Evolutionary conservation across 2,329 filamentous ascomycete genomes (phyloP).

Genomic region (Botrytis byssoidea): DNA sequence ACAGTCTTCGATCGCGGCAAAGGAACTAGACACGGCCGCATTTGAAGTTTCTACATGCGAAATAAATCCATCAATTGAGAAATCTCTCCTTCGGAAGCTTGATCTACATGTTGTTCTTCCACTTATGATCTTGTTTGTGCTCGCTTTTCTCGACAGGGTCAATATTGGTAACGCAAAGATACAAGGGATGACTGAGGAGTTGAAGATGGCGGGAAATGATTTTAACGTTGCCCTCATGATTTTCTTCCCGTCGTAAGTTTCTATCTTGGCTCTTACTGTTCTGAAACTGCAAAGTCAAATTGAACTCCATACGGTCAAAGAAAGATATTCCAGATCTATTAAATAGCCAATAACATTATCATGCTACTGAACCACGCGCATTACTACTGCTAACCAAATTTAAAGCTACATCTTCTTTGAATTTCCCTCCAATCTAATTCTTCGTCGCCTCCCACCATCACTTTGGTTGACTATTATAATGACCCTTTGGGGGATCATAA

Average conservation of each 20-base stretch:
- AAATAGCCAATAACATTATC: not conserved
- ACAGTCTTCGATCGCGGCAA: too few relatives aligned
- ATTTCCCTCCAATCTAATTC: slow-evolving; percentile 35
- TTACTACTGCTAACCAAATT: not conserved
- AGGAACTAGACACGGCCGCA: not conserved
- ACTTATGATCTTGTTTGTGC: slow-evolving; percentile 65
- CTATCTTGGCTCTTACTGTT: not conserved
- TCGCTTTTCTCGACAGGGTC: slow-evolving; percentile 70
- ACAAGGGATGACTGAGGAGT: slow-evolving; percentile 64
- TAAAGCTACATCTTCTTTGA: slow-evolving; percentile 42
- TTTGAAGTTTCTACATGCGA: not conserved
- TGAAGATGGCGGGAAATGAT: slow-evolving; percentile 48
- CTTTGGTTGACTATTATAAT: slow-evolving; percentile 43
- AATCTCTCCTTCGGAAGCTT: slow-evolving; percentile 28
- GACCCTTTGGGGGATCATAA: slow-evolving; percentile 46
- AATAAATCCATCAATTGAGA: slow-evolving; percentile 19
- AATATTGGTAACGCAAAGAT: slow-evolving; percentile 76
- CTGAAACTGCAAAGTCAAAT: not conserved
- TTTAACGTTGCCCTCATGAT: slow-evolving; percentile 53
- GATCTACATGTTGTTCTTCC: slow-evolving; percentile 30
- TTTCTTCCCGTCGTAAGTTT: slow-evolving; percentile 32
- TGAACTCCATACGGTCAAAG: not conserved
- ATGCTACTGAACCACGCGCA: not conserved
- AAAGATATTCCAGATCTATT: not conserved
- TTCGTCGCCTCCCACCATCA: slow-evolving; percentile 41